phyloP scores from a whole-genome alignment of 495 filamentous ascomycete species.

The Patellaria atrata region DNA sequence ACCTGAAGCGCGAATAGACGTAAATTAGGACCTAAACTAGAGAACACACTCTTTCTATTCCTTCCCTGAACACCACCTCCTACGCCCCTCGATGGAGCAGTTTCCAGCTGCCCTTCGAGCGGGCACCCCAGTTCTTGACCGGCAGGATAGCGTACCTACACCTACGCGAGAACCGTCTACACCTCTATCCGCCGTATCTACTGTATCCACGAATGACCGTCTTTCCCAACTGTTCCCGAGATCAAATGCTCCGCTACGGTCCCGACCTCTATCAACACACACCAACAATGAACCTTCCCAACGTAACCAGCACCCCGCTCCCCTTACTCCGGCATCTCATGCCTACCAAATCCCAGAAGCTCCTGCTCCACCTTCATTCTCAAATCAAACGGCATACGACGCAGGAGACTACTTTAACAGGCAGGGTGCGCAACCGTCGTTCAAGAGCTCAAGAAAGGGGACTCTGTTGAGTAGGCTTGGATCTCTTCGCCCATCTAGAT shows the following conservation, averaged over 20 bases:
- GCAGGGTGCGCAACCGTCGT: constrained; percentile 1
- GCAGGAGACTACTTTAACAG: constrained; percentile 3
- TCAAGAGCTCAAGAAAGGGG: constrained; percentile 5
- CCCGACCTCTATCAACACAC: constrained; percentile 6
- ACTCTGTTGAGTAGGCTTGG: constrained; percentile 12
- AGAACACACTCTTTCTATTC: too few species aligned
- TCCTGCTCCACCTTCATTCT: constrained; percentile 14
- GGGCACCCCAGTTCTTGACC: constrained; percentile 16
- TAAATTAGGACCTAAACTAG: too few species aligned
- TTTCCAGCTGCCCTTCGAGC: constrained; percentile 14
- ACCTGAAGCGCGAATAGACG: too few species aligned
- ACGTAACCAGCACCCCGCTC: constrained; percentile 14
- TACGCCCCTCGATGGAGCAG: constrained; percentile 7
- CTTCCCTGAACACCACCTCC: too few species aligned
- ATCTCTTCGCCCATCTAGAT: constrained; percentile 9
- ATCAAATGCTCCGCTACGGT: too few species aligned
- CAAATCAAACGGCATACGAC: constrained; percentile 13
- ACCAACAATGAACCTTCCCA: constrained; percentile 8
- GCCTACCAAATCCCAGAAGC: constrained; percentile 16
- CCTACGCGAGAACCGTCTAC: constrained; percentile 1
- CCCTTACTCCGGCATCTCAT: constrained; percentile 12
- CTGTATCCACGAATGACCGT: constrained; percentile 12
- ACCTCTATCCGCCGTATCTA: constrained; percentile 7
- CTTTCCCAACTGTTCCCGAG: constrained; percentile 19
- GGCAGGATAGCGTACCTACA: too few species aligned